These are phyloP conservation scores for Zygoascus flipseniorum DNA, from an alignment of 805 yeast species.

Conservation along the genomic window DNA sequence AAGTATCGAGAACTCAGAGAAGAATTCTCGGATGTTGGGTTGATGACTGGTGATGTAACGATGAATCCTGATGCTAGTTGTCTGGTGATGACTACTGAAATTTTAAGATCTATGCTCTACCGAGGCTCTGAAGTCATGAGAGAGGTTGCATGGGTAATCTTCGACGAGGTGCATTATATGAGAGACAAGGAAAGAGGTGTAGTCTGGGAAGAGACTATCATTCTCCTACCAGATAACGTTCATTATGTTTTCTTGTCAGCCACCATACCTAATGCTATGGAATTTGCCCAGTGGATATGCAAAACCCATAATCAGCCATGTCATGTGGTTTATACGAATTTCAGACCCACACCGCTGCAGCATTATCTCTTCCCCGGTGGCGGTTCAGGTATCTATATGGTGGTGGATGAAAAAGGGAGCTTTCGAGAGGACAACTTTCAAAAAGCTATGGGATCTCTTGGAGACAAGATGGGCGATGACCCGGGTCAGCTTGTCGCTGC, in stretches of 20 bases:
- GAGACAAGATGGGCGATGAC: constrained; percentile 77
- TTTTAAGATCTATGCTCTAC: constrained; percentile 91
- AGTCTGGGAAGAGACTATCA: constrained; percentile 99
- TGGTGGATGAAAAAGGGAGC: constrained; percentile 93
- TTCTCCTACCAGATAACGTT: constrained; percentile 90
- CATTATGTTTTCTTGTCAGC: constrained; percentile 91
- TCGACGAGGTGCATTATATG: constrained; percentile 98
- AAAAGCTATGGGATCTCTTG: constrained; percentile 92
- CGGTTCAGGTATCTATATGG: constrained; percentile 95
- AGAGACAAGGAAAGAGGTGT: constrained; percentile 97
- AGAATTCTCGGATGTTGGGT: constrained; percentile 93
- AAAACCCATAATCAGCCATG: constrained; percentile 94
- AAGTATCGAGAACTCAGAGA: constrained; percentile 87
- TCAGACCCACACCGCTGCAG: constrained; percentile 97
- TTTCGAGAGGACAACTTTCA: constrained; percentile 97
- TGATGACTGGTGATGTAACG: constrained; percentile 98
- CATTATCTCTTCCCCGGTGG: constrained; percentile 98
- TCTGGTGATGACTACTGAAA: constrained; percentile 97
- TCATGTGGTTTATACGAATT: constrained; percentile 96
- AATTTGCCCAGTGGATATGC: constrained; percentile 98
- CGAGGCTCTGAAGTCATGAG: constrained; percentile 97
- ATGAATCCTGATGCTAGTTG: constrained; percentile 98
- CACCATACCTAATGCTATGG: constrained; percentile 96
- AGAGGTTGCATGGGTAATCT: constrained; percentile 98
- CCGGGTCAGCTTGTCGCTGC: constrained; percentile 54